Evolutionary conservation across 148 eudicot genomes (phyloP).

Genomic region (Cornus florida): DNA sequence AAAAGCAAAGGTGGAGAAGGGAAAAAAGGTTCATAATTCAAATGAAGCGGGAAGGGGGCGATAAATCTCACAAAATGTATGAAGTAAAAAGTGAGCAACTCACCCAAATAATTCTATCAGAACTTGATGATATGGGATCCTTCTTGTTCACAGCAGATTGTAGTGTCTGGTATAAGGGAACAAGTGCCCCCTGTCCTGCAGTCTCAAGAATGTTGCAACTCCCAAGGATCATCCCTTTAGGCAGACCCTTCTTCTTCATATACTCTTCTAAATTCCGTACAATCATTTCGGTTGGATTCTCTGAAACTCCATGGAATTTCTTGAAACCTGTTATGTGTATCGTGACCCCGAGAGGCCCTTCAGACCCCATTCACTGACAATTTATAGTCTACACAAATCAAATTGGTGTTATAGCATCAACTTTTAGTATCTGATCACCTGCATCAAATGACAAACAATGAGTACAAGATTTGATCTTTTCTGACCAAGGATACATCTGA

Average conservation of each 20-base stretch:
- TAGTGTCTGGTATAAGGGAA: conserved; percentile 77
- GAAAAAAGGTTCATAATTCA: neutral
- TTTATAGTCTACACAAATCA: conserved; percentile 11
- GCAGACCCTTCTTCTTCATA: conserved; percentile 65
- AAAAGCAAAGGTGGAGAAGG: neutral
- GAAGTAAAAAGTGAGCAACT: conserved; percentile 27
- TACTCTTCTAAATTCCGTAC: conserved; percentile 62
- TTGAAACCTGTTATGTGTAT: conserved; percentile 93
- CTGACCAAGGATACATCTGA: no score
- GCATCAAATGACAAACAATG: conserved; percentile 22
- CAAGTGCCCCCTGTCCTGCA: conserved; percentile 93
- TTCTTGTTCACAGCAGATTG: conserved; percentile 52
- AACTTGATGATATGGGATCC: conserved; percentile 38
- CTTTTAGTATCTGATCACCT: conserved; percentile 27
- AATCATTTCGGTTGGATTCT: conserved; percentile 91
- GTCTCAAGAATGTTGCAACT: conserved; percentile 91
- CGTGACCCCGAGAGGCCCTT: conserved; percentile 79
- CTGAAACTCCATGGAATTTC: conserved; percentile 94
- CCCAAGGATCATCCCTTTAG: conserved; percentile 80
- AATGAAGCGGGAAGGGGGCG: no score
- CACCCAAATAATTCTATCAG: conserved; percentile 74
- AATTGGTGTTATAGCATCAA: conserved; percentile 17
- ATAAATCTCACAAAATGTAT: neutral
- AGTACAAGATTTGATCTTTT: neutral
- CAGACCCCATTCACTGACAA: conserved; percentile 82